Percentiles rank a stretch among this genome's conserved stretches.
Evolutionary conservation across 768 basidiomycete species (phyloP).

Genomic region (Hygrocybe coccinea): DNA sequence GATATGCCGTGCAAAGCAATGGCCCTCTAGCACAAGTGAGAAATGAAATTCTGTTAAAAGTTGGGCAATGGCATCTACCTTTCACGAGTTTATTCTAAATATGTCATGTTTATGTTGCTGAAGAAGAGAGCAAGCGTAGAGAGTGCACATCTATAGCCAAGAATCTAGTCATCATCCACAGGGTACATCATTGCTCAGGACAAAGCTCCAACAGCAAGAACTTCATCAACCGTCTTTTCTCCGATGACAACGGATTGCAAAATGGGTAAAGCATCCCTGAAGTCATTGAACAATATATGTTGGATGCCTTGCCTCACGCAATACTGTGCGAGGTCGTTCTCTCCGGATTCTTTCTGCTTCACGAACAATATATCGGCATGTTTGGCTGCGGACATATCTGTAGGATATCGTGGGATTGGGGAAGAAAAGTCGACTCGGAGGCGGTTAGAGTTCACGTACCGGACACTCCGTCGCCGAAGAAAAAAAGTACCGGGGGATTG

Average conservation of each 20-base stretch:
- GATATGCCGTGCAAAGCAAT: no score
- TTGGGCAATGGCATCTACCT: no score
- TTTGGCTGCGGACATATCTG: conserved; percentile 87
- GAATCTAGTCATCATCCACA: no score
- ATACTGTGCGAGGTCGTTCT: conserved; percentile 83
- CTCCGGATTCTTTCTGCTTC: conserved; percentile 69
- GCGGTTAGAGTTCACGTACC: conserved; percentile 42
- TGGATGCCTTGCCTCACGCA: conserved; percentile 75
- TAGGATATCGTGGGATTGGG: not conserved
- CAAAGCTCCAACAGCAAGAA: conserved; percentile 17
- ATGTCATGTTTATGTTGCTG: no score
- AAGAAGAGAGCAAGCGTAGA: no score
- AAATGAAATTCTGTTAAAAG: no score
- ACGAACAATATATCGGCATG: conserved; percentile 96
- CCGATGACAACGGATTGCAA: conserved; percentile 72
- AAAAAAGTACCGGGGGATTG: conserved; percentile 79
- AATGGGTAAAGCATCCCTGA: conserved; percentile 53
- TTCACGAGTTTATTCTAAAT: no score
- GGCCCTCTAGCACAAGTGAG: no score
- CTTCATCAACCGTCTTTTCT: conserved; percentile 52
- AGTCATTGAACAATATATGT: conserved; percentile 75
- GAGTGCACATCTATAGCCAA: no score
- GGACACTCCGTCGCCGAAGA: conserved; percentile 97
- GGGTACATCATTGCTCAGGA: no score
- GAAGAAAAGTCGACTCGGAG: not conserved